Evolutionary conservation across 495 filamentous ascomycete species (phyloP).

Genomic region (Penicillium robsamsonii): DNA sequence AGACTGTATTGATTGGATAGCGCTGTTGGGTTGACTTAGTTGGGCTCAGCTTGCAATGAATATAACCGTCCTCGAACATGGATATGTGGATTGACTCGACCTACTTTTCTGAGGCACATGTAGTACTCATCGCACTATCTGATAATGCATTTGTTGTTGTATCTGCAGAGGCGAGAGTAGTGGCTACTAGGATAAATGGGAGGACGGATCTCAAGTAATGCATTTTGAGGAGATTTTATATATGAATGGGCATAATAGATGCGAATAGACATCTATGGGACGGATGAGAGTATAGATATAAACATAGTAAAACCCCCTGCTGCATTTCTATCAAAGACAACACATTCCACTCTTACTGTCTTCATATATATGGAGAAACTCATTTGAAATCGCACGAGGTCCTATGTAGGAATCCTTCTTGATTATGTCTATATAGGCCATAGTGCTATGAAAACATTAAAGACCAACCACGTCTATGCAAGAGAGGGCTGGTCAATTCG

Average conservation of each 20-base stretch:
- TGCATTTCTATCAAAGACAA: slow-evolving; percentile 6
- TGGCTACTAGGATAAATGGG: not conserved
- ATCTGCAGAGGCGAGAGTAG: not conserved
- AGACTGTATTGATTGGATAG: too few relatives aligned
- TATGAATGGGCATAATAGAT: not conserved
- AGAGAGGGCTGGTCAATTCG: not conserved
- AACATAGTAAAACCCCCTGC: not conserved
- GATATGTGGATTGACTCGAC: not conserved
- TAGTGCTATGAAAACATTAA: not conserved
- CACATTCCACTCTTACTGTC: slow-evolving; percentile 2
- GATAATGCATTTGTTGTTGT: not conserved
- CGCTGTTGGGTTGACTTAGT: too few relatives aligned
- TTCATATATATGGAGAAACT: not conserved
- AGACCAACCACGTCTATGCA: not conserved
- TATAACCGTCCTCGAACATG: too few relatives aligned
- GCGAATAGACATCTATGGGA: not conserved
- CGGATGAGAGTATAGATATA: not conserved
- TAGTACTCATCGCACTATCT: not conserved
- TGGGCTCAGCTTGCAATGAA: too few relatives aligned
- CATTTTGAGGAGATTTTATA: not conserved
- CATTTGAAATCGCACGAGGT: not conserved
- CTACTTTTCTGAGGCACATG: not conserved
- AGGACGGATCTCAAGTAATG: not conserved
- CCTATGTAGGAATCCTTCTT: not conserved
- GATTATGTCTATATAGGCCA: not conserved